Evolutionary conservation across 1,139 yeast species (phyloP).

Genomic region (Suhomyces anneliseae): DNA sequence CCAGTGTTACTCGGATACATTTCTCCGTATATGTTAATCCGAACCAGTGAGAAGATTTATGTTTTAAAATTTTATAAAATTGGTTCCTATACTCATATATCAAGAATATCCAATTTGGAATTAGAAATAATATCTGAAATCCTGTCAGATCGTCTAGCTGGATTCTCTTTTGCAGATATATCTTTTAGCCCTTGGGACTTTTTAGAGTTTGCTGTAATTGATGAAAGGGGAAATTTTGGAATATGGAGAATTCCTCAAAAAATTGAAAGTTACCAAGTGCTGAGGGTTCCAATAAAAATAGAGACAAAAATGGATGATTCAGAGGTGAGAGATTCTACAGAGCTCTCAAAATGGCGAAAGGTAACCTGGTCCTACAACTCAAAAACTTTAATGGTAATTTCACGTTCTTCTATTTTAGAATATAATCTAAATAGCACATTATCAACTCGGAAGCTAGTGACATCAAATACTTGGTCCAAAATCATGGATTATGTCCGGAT

Average conservation of each 20-base stretch:
- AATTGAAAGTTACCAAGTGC: neutral
- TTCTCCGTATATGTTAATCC: slow-evolving; percentile 25
- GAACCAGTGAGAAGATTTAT: slow-evolving; percentile 29
- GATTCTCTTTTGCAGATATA: slow-evolving; percentile 46
- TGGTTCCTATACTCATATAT: slow-evolving; percentile 1
- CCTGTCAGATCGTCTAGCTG: slow-evolving; percentile 20
- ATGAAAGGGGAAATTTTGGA: slow-evolving; percentile 53
- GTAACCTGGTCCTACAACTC: slow-evolving; percentile 44
- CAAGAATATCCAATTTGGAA: slow-evolving; percentile 12
- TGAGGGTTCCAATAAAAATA: neutral
- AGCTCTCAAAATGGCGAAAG: slow-evolving; percentile 57
- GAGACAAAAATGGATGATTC: neutral
- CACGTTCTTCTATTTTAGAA: slow-evolving; percentile 45
- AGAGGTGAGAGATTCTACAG: slow-evolving; percentile 38
- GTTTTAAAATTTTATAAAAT: slow-evolving; percentile 22
- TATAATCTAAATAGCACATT: slow-evolving; percentile 23
- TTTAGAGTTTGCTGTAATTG: slow-evolving; percentile 45
- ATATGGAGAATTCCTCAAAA: slow-evolving; percentile 29
- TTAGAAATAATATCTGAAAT: slow-evolving; percentile 26
- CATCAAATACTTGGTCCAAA: slow-evolving; percentile 59
- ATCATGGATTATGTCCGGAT: slow-evolving; percentile 44
- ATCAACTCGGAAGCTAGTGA: slow-evolving; percentile 34
- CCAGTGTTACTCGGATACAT: slow-evolving; percentile 17
- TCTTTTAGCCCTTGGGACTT: slow-evolving; percentile 42
- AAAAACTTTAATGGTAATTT: slow-evolving; percentile 37